Conservation (phyloP, 768 basidiomycete genomes). For the Termitomyces sp. region DNA sequence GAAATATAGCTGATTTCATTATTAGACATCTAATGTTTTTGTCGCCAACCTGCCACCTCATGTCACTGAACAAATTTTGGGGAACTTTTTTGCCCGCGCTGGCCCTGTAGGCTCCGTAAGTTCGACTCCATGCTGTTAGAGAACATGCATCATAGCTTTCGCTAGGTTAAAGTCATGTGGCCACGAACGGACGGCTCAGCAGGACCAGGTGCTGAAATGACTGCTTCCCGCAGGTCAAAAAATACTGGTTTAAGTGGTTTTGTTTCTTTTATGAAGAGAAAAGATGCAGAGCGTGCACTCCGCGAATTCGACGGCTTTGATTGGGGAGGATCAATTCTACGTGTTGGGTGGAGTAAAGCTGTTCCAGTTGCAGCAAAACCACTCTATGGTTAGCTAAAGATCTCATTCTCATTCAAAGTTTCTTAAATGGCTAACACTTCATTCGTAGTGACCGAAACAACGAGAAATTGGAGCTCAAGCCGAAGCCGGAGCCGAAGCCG, state of each 20-base stretch:
- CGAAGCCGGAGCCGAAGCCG: slow-evolving; percentile 35
- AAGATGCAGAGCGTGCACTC: slow-evolving; percentile 86
- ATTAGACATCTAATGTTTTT: slow-evolving; percentile 90
- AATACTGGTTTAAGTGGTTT: slow-evolving; percentile 88
- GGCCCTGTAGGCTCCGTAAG: slow-evolving; percentile 90
- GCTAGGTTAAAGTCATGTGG: slow-evolving; percentile 96
- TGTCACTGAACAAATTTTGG: slow-evolving; percentile 83
- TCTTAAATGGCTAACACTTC: neutral
- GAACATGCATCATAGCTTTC: neutral
- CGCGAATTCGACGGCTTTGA: slow-evolving; percentile 91
- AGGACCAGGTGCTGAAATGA: slow-evolving; percentile 77
- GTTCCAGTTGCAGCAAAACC: slow-evolving; percentile 80
- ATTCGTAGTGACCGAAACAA: slow-evolving; percentile 16
- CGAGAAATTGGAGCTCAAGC: slow-evolving; percentile 11
- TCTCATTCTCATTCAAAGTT: neutral
- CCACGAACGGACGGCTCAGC: slow-evolving; percentile 74
- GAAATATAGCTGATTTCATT: neutral
- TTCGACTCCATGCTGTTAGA: slow-evolving; percentile 15
- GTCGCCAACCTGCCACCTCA: slow-evolving; percentile 89
- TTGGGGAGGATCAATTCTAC: slow-evolving; percentile 86
- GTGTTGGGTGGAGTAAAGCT: slow-evolving; percentile 97
- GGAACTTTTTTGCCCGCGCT: slow-evolving; percentile 85
- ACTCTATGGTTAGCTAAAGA: slow-evolving; percentile 64
- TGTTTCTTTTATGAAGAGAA: slow-evolving; percentile 93
- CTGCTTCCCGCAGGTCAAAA: slow-evolving; percentile 64